phyloP scores from a whole-genome alignment of 2,329 filamentous ascomycete genomes.

The Fusarium dlaminii region DNA sequence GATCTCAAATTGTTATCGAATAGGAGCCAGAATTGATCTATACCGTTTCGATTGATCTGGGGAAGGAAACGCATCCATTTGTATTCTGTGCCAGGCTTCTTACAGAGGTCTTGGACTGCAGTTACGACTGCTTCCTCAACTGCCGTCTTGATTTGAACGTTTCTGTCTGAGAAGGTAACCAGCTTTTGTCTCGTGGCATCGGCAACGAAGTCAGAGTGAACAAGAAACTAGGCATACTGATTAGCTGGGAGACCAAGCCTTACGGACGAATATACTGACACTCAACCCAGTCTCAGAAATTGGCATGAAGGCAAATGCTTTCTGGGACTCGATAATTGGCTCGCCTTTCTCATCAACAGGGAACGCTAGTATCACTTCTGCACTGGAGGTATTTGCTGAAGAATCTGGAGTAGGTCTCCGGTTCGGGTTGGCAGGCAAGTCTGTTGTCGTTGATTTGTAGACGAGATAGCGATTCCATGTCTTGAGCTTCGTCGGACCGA shows the following conservation, averaged over 20 bases:
- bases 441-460: neutral
- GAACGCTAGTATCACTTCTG: neutral
- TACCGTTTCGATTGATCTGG: neutral
- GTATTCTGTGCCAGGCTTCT: neutral
- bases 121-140: neutral
- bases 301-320: neutral
- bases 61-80: slow-evolving; percentile 2
- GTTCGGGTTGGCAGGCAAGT: neutral
- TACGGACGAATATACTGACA: accelerated
- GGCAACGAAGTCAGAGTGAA: neutral
- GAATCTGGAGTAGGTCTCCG: neutral
- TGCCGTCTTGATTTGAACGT: neutral
- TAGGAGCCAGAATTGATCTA: neutral
- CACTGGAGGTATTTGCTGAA: accelerated
- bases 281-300: neutral
- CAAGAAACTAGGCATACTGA: neutral
- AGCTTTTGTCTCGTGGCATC: accelerated
- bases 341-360: neutral
- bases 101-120: neutral
- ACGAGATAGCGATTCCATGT: neutral
- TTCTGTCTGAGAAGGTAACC: neutral
- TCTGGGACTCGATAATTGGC: neutral
- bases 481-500: neutral
- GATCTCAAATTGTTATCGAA: accelerated
- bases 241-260: accelerated